phyloP scores from a whole-genome alignment of 495 filamentous ascomycete genomes.

The Parmelia sp. region DNA sequence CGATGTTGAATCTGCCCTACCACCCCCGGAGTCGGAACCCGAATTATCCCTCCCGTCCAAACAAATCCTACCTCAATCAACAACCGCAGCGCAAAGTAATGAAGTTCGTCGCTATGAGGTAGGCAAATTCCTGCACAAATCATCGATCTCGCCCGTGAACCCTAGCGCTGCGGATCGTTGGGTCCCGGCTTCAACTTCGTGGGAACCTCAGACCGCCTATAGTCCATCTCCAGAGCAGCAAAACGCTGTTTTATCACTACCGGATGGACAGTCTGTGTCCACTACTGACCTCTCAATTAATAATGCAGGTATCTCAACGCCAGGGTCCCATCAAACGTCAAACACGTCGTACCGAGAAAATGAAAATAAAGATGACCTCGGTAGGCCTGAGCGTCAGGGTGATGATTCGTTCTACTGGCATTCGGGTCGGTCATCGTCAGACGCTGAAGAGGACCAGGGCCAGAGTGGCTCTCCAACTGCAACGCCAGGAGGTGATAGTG shows the following conservation, averaged over 20 bases:
- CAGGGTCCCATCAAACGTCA: constrained; percentile 25
- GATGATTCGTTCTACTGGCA: constrained; percentile 29
- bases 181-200: constrained; percentile 14
- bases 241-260: constrained; percentile 13
- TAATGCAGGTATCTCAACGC: constrained; percentile 14
- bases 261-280: constrained; percentile 18
- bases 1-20: constrained; percentile 17
- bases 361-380: constrained; percentile 12
- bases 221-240: constrained; percentile 16
- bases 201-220: constrained; percentile 17
- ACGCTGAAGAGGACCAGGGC: constrained; percentile 19
- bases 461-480: constrained; percentile 15
- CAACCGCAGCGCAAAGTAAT: not conserved
- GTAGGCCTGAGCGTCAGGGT: constrained; percentile 16
- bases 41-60: constrained; percentile 5
- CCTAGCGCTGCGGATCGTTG: constrained; percentile 17
- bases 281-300: constrained; percentile 21
- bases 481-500: constrained; percentile 14
- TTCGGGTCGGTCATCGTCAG: constrained; percentile 25
- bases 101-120: constrained; percentile 6
- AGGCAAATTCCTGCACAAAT: constrained; percentile 16
- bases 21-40: not conserved
- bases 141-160: constrained; percentile 14
- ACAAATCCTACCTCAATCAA: not conserved
- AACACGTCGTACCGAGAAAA: constrained; percentile 23